These are phyloP conservation scores for Solanum hybrid DNA, from an alignment of 305 asterid genomes.

Conservation along the genomic window DNA sequence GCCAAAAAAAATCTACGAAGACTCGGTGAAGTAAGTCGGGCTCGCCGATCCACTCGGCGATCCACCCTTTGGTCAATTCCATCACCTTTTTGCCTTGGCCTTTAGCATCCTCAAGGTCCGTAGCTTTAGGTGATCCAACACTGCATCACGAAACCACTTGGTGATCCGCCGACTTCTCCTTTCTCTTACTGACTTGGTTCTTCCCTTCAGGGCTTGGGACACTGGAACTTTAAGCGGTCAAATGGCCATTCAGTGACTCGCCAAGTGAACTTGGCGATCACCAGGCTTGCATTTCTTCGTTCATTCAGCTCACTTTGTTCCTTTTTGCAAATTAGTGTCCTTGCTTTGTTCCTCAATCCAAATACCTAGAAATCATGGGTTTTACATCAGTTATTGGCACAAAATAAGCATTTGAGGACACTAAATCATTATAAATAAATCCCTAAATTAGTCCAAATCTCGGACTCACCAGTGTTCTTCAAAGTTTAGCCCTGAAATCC, in stretches of 20 bases:
- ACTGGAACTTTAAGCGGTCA: not conserved
- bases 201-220: not conserved
- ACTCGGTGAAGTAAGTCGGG: too few species aligned
- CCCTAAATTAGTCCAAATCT: not conserved
- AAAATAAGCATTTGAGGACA: not conserved
- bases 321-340: not conserved
- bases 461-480: too few species aligned
- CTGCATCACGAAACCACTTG: not conserved
- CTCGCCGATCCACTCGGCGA: too few species aligned
- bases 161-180: not conserved
- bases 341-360: not conserved
- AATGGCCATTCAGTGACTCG: too few species aligned
- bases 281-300: not conserved
- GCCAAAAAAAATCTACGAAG: too few species aligned
- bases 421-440: not conserved
- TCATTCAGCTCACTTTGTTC: not conserved
- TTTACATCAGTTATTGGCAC: not conserved
- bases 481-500: too few species aligned
- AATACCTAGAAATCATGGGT: not conserved
- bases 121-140: not conserved
- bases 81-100: too few species aligned
- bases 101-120: not conserved
- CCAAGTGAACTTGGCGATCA: not conserved
- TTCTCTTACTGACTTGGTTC: too few species aligned
- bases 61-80: too few species aligned